phyloP scores from a whole-genome alignment of 306 rosid genomes.

The Vigna radiata region DNA sequence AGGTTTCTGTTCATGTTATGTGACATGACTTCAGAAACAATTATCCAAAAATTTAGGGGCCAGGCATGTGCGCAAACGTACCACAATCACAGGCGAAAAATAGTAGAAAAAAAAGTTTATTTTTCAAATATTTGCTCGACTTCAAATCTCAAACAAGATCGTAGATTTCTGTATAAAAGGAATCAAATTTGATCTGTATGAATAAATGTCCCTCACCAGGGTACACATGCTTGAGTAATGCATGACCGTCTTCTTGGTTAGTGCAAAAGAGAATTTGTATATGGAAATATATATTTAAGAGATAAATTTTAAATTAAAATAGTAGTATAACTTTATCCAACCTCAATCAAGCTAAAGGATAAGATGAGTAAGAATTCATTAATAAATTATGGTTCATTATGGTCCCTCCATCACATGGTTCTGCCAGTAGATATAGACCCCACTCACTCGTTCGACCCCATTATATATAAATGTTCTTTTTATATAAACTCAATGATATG shows the following conservation, averaged over 20 bases:
- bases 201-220: too few relatives aligned
- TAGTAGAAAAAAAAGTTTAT: not conserved
- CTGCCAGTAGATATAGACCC: not conserved
- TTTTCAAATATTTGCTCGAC: too few relatives aligned
- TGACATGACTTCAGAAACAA: not conserved
- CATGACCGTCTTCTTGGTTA: not conserved
- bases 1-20: conserved; percentile 1
- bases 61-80: conserved; percentile 20
- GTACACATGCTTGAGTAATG: not conserved
- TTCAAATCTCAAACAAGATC: too few relatives aligned
- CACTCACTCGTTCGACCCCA: not conserved
- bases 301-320: too few relatives aligned
- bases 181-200: too few relatives aligned
- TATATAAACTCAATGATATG: not conserved
- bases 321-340: not conserved
- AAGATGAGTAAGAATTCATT: not conserved
- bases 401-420: conserved; percentile 36
- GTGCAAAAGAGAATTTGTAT: not conserved
- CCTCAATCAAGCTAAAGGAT: not conserved
- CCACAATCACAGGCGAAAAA: not conserved
- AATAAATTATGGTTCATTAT: not conserved
- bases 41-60: not conserved
- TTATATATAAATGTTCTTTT: not conserved
- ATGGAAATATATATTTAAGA: not conserved
- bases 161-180: too few relatives aligned